These are phyloP conservation scores for Daldinia vernicosa DNA, from an alignment of 495 filamentous ascomycete genomes.

Conservation along the genomic window DNA sequence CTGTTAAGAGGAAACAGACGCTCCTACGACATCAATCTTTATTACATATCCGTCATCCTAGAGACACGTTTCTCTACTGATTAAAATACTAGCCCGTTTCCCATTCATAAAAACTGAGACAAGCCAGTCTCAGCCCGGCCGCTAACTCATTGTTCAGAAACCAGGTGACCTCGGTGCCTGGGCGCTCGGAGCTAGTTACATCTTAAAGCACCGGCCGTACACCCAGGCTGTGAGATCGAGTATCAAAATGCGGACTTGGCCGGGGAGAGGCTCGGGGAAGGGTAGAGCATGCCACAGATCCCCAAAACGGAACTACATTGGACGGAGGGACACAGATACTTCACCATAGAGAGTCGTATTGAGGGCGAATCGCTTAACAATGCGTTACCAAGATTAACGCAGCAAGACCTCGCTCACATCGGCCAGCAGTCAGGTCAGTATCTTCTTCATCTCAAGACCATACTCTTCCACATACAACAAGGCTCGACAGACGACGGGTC, in stretches of 20 bases:
- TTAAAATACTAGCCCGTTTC: slow-evolving; percentile 18
- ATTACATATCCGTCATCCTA: background rate
- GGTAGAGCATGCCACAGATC: background rate
- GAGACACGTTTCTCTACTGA: background rate
- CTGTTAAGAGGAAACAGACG: background rate
- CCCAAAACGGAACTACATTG: background rate
- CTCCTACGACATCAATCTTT: background rate
- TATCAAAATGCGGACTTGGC: background rate
- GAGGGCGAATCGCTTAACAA: slow-evolving; percentile 9
- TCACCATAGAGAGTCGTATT: slow-evolving; percentile 1
- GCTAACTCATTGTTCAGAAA: slow-evolving; percentile 2
- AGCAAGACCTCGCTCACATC: slow-evolving; percentile 14
- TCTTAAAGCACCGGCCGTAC: slow-evolving; percentile 1
- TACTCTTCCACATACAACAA: background rate
- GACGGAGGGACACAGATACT: slow-evolving; percentile 4
- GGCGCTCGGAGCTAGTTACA: slow-evolving; percentile 5
- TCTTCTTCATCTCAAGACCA: background rate
- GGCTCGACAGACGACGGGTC: slow-evolving; percentile 5
- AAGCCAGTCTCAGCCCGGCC: slow-evolving; percentile 6
- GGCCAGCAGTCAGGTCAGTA: slow-evolving; percentile 6
- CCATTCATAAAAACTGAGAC: background rate
- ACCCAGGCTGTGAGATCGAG: slow-evolving; percentile 10
- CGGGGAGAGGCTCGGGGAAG: background rate
- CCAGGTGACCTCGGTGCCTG: background rate
- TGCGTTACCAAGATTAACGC: background rate